Evolutionary conservation across 208 protist species (phyloP), one percentile per base, ranked within the genome.

Genomic region (Vickermania spadyakhi): DNA sequence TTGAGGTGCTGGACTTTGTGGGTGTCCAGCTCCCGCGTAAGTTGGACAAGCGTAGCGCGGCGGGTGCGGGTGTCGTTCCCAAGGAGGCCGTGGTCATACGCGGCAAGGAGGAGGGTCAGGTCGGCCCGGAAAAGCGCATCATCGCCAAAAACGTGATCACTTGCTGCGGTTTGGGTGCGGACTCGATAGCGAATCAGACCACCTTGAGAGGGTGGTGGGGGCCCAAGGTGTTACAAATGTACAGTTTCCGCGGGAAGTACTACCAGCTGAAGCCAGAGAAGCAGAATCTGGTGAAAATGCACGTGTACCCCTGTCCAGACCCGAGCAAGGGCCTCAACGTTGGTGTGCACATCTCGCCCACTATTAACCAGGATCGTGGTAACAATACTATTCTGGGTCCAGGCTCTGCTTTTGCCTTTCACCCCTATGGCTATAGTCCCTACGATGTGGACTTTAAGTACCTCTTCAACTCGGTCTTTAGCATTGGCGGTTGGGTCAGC

Each of bases 261-360:
- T 89, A 89, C 57, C 75, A 91, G 61, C 42, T 92, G 7, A 58
- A 56, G 7, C 79, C 75, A n/a, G 72, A 90, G 49, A 66, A 75
- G 29, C 68, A 70, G 3, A 53, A 78, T 50, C 59, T 94, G 57
- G 77, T 90, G 14, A 75, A 72, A 30, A 78, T 79, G 66, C 78
- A 87, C 64, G 83, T 92, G 31, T 94, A 91, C 66, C 87, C 74
- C 18, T 79, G 71, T 25, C 88, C 84, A 1, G 77, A 86, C 60
- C 63, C 2, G 18, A 56, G 61, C 21, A 81, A 76, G 30, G 88
- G 80, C 27, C 52, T 94, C 29, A 84, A 71, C 60, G 85, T 92
- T 0, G 84, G 88, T 29, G 70, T 94, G 4, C 88, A 94, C 67
- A 89, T 94, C 62, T 92, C 88, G 5, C 88, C 79, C 28, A 94